phyloP scores from a whole-genome alignment of 1,284 basidiomycete genomes.

The Rhodotorula sp. region DNA sequence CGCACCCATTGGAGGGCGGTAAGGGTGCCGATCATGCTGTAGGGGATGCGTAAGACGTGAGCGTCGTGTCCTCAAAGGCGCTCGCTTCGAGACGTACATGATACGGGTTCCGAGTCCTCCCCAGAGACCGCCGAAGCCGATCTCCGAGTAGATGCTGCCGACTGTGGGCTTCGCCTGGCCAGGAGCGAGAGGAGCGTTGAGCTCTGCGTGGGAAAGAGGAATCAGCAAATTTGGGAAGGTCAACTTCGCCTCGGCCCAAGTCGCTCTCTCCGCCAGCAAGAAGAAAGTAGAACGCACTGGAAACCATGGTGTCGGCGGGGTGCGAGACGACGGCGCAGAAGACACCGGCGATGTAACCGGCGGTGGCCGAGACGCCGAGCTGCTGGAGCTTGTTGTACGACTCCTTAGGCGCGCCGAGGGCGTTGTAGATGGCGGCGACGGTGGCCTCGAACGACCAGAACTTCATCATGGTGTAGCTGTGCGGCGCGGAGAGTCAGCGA shows the following conservation, averaged over 20 bases:
- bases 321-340: conserved; percentile 48
- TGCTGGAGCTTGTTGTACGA: conserved; percentile 49
- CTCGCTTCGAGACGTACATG: not conserved
- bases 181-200: conserved; percentile 47
- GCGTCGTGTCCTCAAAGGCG: no score
- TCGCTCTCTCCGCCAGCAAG: not conserved
- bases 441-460: conserved; percentile 47
- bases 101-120: conserved; percentile 45
- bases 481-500: not conserved
- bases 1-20: conserved; percentile 46
- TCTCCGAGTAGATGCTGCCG: conserved; percentile 46
- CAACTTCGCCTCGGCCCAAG: no score
- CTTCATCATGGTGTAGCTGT: conserved; percentile 46
- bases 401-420: conserved; percentile 43
- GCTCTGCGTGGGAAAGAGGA: conserved; percentile 14
- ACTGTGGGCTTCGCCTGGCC: conserved; percentile 46
- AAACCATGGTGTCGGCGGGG: conserved; percentile 48
- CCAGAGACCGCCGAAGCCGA: conserved; percentile 48
- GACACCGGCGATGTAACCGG: conserved; percentile 48
- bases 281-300: conserved; percentile 10
- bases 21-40: conserved; percentile 46
- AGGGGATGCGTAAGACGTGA: conserved; percentile 32
- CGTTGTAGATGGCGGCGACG: conserved; percentile 42
- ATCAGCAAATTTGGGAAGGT: not conserved
- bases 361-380: conserved; percentile 45